Base-by-base conservation (phyloP, 108 stramenopile genomes). In the Cyclotella sp. region DNA sequence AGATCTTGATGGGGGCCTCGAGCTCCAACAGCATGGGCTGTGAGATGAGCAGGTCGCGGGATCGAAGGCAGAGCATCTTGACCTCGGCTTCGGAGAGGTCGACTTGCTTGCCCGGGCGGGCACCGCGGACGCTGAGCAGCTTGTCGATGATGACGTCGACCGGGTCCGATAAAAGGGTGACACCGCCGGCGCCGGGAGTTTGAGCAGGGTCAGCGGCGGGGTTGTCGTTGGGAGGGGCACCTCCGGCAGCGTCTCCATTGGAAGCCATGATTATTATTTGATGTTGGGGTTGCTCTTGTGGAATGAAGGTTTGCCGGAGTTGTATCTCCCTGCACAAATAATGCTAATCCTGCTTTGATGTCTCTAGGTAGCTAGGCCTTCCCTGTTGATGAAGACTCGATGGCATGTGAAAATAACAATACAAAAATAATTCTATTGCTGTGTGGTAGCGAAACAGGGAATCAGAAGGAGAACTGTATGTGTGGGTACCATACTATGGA, bases 11-110 rank as follows among this genome's bases (percentile, higher is more conserved):
- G 66, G 99, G 99, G 29, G 97, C 97, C 73, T 93, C 91, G 15
- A 99, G 90, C 85, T 99, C 99, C 22, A 99, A 81, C 51, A 99
- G 96, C 96, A 99, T 99, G 39, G 98, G 98, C 81, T 99, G 98
- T 22, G 87, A 85, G 60, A 99, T 92, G 63, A 99, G 87, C 57
- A 98, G 75, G 87, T 97, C 95, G 60, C 96, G 93, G 44, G 91
- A 81, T 45, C 93, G 90, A 15, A 96, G 86, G 72, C 96, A 96
- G n/a, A 98, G 87, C 91, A 95, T 95, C 40, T 94, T 94, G 69
- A 98, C 94, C 69, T 96, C 95, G 30, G 92, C 90, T 69, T 97
- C 96, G 16, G 95, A 90, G 42, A 95, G 85, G 77, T 93, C 93
- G 14, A 94, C 93, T 71, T 90, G 91, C 73, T 93, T 95, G 65